These are phyloP conservation scores for Salix viminalis DNA, from an alignment of 345 rosid species.

Conservation along the genomic window DNA sequence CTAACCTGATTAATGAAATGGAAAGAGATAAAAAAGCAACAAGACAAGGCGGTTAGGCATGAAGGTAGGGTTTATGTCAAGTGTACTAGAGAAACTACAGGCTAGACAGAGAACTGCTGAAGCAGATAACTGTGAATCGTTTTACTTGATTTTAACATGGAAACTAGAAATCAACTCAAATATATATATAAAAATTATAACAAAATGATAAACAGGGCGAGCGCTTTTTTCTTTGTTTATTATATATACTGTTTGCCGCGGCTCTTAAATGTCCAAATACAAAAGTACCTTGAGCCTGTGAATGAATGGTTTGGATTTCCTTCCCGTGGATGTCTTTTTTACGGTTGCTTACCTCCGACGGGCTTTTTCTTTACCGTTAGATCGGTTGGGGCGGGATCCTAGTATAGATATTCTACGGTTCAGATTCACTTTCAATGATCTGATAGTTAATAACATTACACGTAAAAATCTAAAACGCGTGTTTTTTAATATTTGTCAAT, in stretches of 20 bases:
- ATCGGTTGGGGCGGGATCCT: no score
- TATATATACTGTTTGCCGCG: constrained; percentile 15
- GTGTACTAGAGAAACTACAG: neutral
- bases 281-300: neutral
- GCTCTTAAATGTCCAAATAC: neutral
- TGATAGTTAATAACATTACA: no score
- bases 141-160: neutral
- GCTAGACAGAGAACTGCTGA: neutral
- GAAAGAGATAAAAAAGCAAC: neutral
- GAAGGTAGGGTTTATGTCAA: neutral
- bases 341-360: no score
- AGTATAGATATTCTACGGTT: no score
- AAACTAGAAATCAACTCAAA: neutral
- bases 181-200: neutral
- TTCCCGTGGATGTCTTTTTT: no score
- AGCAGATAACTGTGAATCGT: neutral
- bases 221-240: neutral
- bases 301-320: neutral
- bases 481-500: no score
- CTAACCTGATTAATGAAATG: neutral
- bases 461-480: no score
- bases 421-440: no score
- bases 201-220: neutral
- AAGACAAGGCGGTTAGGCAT: neutral
- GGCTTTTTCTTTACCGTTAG: no score